These are phyloP conservation scores for Xylogone sp. DNA, from an alignment of 2,329 filamentous ascomycete genomes.

Conservation along the genomic window DNA sequence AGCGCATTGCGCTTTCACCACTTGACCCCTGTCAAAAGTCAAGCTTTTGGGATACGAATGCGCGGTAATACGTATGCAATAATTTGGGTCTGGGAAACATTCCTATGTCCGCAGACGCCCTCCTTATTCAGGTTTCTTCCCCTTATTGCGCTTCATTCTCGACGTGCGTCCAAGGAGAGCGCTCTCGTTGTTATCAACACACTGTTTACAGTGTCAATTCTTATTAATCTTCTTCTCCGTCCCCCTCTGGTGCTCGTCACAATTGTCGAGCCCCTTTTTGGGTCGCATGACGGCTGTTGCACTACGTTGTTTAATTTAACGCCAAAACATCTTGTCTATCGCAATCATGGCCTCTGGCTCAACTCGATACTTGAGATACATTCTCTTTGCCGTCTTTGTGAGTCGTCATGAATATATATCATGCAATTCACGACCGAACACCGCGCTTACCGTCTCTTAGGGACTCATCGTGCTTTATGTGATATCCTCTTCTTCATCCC, in stretches of 20 bases:
- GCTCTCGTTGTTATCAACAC: too few relatives aligned
- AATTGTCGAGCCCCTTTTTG: not conserved
- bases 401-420: too few relatives aligned
- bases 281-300: not conserved
- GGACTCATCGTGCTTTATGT: slow-evolving; percentile 76
- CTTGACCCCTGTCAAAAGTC: not conserved
- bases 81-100: too few relatives aligned
- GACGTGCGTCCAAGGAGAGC: too few relatives aligned
- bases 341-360: slow-evolving; percentile 28
- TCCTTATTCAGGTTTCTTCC: too few relatives aligned
- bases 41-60: too few relatives aligned
- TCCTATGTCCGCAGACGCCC: too few relatives aligned
- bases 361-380: slow-evolving; percentile 69
- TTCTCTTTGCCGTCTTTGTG: slow-evolving; percentile 83
- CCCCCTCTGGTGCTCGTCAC: not conserved
- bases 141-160: too few relatives aligned
- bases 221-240: not conserved
- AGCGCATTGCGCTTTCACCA: not conserved
- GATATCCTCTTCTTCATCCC: slow-evolving; percentile 61
- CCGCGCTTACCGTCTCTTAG: slow-evolving; percentile 31
- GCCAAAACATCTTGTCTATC: slow-evolving; percentile 1
- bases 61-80: too few relatives aligned
- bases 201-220: not conserved
- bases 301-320: not conserved
- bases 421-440: too few relatives aligned